phyloP scores from a whole-genome alignment of 345 rosid genomes.

The Firmiana major region DNA sequence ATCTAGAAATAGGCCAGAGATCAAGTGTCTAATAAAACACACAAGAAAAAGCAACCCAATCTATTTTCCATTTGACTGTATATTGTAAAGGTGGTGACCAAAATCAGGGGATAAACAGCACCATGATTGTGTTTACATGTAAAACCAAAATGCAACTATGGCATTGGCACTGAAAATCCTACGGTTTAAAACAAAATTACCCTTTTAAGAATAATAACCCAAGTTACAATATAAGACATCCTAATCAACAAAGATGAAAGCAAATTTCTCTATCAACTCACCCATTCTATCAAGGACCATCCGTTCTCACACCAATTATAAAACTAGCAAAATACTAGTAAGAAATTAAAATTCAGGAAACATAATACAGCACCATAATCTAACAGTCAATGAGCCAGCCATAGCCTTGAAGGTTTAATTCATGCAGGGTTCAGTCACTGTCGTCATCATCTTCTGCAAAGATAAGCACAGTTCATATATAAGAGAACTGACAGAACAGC shows the following conservation, averaged over 20 bases:
- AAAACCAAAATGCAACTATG: neutral
- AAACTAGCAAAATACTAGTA: neutral
- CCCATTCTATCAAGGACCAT: neutral
- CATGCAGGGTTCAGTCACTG: slow-evolving; percentile 28
- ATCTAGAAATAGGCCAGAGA: neutral
- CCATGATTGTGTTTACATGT: neutral
- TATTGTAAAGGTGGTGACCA: neutral
- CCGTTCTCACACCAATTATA: slow-evolving; percentile 8
- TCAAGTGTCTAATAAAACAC: neutral
- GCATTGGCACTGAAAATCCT: too few relatives aligned
- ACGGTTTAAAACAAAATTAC: too few relatives aligned
- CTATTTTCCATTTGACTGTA: neutral
- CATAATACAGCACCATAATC: slow-evolving; percentile 8
- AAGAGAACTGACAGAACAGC: neutral
- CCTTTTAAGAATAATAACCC: neutral
- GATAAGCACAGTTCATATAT: neutral
- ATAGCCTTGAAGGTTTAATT: neutral
- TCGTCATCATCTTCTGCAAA: slow-evolving; percentile 34
- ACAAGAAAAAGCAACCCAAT: neutral
- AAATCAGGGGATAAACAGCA: neutral
- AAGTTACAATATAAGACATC: neutral
- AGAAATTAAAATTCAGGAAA: neutral
- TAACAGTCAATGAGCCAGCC: neutral
- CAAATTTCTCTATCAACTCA: neutral
- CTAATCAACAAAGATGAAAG: neutral